These are phyloP conservation scores for Penicillium sp. DNA, from an alignment of 2,329 filamentous ascomycete genomes.

Conservation along the genomic window DNA sequence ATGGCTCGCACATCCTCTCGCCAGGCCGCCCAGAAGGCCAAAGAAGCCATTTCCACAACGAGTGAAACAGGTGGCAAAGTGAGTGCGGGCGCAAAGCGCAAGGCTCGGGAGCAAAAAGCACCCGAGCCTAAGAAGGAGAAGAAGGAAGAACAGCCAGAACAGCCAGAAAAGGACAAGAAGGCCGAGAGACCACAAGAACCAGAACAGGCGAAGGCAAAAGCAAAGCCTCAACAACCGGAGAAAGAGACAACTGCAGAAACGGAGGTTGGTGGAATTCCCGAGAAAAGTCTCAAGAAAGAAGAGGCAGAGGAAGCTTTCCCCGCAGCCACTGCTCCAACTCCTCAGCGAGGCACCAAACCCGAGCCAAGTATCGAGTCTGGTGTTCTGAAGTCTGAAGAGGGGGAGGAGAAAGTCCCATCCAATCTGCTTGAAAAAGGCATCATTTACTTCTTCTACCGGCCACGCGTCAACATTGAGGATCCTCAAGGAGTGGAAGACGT, in stretches of 20 bases:
- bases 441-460: slow-evolving; percentile 88
- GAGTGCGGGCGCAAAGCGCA: slow-evolving; percentile 48
- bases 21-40: slow-evolving; percentile 52
- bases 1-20: slow-evolving; percentile 49
- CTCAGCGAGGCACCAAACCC: slow-evolving; percentile 18
- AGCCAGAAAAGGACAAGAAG: not conserved
- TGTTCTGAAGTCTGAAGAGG: slow-evolving; percentile 57
- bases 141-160: slow-evolving; percentile 35
- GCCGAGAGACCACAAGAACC: not conserved
- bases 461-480: slow-evolving; percentile 74
- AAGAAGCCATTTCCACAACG: slow-evolving; percentile 46
- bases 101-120: slow-evolving; percentile 37
- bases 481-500: slow-evolving; percentile 74
- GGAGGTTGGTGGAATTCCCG: not conserved
- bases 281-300: not conserved
- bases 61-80: slow-evolving; percentile 38
- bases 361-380: slow-evolving; percentile 43
- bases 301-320: slow-evolving; percentile 15
- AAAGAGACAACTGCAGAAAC: not conserved
- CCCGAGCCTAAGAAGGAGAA: slow-evolving; percentile 49
- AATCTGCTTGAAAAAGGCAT: slow-evolving; percentile 84
- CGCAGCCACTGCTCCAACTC: slow-evolving; percentile 23
- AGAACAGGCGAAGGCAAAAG: not conserved
- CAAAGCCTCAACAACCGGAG: not conserved
- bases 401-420: slow-evolving; percentile 60